Base-by-base conservation (phyloP, 495 filamentous ascomycete species). In the Schizothecium vesticola region DNA sequence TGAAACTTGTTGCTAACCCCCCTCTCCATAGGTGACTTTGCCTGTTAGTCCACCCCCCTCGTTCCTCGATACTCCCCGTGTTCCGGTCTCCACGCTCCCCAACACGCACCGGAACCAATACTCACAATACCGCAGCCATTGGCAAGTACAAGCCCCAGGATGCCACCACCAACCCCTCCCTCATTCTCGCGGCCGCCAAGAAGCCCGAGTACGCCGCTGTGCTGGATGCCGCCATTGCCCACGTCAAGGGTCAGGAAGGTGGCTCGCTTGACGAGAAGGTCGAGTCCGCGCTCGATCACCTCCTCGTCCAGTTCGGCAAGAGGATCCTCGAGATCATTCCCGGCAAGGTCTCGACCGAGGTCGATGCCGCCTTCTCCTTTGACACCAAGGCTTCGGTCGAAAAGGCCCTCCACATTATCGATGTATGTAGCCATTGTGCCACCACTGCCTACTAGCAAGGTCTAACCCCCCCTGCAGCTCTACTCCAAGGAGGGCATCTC, bases 101-200 rank as follows among this genome's bases (percentile, higher is more conserved):
- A 28, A 8, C 13, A 21, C 25, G 3, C 23, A 61, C 19, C 43
- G 2, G 51, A 31, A 59, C 26, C 21, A 56, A 67, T 70, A 72
- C 78, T 82, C 69, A 84, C 79, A 72, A 10, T 60, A 63, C 74
- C 69, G 77, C 83, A 88, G 92, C 94, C 76, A 99, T 99, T 80
- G 93, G 85, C 86, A 98, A 99, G 85, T 99, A 99, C 88, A 95
- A 97, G 88, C 95, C 95, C 66, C 94, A 97, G 88, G 95, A 99
- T 91, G 95, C 94, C 75, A 97, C 94, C 77, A 99, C 95, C 81
- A 99, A 99, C 86, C 95, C 95, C 55, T 97, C 95, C 70, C 86
- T 99, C 76, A 97, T 99, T 81, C 88, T 99, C 77, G 93, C 92
- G 73, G 95, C 95, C 66, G 92, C 96, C 78, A 97, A 99, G 88